Evolutionary conservation across 108 stramenopile genomes (phyloP), one percentile per base, ranked within the genome.

Genomic region (Cylindrotheca closterium): DNA sequence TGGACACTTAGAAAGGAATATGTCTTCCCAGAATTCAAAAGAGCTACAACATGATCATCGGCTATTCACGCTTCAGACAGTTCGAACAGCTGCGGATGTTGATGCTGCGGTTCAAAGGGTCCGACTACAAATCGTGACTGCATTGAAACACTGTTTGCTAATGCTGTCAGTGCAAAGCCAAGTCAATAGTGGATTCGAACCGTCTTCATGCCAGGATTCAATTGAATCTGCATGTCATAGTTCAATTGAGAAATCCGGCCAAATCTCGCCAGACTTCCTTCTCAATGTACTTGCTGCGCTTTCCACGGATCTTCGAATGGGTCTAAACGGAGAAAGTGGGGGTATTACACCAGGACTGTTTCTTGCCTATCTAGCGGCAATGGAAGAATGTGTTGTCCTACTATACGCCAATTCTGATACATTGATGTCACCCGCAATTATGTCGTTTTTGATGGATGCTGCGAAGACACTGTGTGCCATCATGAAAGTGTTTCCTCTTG

Each of bases 271-370:
- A 23, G 27, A 48, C 25, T 55, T 63, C 31, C 23, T 71, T 49
- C 55, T 33, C 2, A 52, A 53, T 22, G 56, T 71, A 29, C 51
- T 71, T 4, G 30, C 48, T 27, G 63, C 63, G 7, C 26, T 65
- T 8, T 50, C 48, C 52, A 37, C 23, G 18, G 71, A 73, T 60
- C 24, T 73, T 24, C 25, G 63, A 56, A 48, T n/a, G 21, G 71
- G 71, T 19, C 37, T 73, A 5, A 51, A 65, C 17, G 71, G 71
- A 22, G 29, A 73, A 12, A 73, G 71, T 58, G 71, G 71, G 21
- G 71, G 71, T 8, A 58, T 73, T 50, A 58, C 63, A 12, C n/a
- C 30, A 21, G 58, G 59, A 21, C 33, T 73, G 24, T 73, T 55
- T 27, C 23, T 54, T 18, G 27, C 64, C 1, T 65, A 47, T 30